These are phyloP conservation scores for Clavispora vitiphila DNA, from an alignment of 805 yeast species.

Conservation along the genomic window DNA sequence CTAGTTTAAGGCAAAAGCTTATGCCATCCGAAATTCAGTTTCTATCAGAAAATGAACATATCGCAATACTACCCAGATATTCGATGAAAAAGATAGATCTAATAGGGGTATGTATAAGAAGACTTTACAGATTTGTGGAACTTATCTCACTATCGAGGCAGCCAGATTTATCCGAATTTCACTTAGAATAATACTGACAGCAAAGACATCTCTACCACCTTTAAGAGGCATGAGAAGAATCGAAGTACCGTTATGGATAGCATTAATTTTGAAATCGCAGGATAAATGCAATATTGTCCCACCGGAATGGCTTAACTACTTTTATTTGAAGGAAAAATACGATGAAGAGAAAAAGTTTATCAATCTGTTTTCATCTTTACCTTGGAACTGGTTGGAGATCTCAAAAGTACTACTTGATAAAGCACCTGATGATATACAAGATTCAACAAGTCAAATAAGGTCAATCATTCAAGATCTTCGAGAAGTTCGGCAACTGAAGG, in stretches of 20 bases:
- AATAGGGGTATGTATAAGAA: conserved; percentile 47
- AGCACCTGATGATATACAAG: conserved; percentile 76
- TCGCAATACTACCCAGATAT: conserved; percentile 76
- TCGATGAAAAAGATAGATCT: conserved; percentile 59
- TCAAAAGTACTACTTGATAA: conserved; percentile 62
- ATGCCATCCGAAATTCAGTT: conserved; percentile 77
- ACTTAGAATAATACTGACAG: conserved; percentile 7
- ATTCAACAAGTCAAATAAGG: conserved; percentile 66
- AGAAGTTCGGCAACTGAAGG: conserved; percentile 76
- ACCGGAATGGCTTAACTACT: conserved; percentile 74
- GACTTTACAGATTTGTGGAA: background rate
- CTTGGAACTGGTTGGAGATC: conserved; percentile 86
- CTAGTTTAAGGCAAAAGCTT: conserved; percentile 35
- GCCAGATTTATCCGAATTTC: background rate
- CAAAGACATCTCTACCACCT: conserved; percentile 48
- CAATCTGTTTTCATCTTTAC: conserved; percentile 62
- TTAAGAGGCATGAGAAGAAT: conserved; percentile 64
- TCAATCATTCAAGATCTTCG: conserved; percentile 75
- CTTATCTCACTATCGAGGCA: background rate
- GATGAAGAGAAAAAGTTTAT: conserved; percentile 61
- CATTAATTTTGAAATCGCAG: conserved; percentile 76
- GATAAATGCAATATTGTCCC: conserved; percentile 79
- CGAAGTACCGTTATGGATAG: conserved; percentile 82
- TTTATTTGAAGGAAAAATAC: conserved; percentile 49
- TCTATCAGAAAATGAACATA: conserved; percentile 73